Evolutionary conservation across 1,139 yeast species (phyloP), one percentile per base, ranked within the genome.

Genomic region (Nakaseomyces uthaithaninus): DNA sequence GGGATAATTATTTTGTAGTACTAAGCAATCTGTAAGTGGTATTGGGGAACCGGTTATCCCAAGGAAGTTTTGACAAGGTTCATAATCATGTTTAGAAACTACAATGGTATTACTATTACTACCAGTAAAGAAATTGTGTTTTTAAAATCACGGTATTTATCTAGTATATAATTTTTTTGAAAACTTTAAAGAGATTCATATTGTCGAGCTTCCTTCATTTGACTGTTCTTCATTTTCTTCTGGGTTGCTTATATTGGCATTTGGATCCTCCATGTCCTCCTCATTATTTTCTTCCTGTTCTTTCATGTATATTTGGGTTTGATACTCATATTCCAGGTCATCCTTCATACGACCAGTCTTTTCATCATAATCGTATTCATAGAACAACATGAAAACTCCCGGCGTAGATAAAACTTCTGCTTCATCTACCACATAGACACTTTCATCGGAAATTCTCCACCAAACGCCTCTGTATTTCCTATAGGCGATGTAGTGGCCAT

Each of bases 401-500:
- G 84, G 93, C 3, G 89, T 77, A 12, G 71, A 69, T 44, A 84
- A 65, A 1, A 86, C 96, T 58, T 87, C 94, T 7, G 73, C 74
- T 57, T 85, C 94, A 17, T 76, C 73, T 1, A 86, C 87, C 18
- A 83, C 74, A 47, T 83, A 77, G 3, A 87, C 94, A 2, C 80
- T 77, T 55, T 89, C 95, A 61, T 89, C 97, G 53, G 94, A 81
- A 18, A 87, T 79, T 59, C 95, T 74, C 95, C 95, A 87, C 96
- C 97, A 89, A 10, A 77, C 71, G 1, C 93, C 94, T 52, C 93
- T 72, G 44, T 69, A 72, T 52, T 77, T 80, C 53, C 96, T 75
- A 64, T 74, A 89, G 39, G 94, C 85, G 44, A 89, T 85, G 59
- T 89, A 89, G 60, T 89, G 97, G 15, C 97, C 97, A 59, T 86